phyloP scores from a whole-genome alignment of 148 eudicot species.

The Fagopyrum tataricum region DNA sequence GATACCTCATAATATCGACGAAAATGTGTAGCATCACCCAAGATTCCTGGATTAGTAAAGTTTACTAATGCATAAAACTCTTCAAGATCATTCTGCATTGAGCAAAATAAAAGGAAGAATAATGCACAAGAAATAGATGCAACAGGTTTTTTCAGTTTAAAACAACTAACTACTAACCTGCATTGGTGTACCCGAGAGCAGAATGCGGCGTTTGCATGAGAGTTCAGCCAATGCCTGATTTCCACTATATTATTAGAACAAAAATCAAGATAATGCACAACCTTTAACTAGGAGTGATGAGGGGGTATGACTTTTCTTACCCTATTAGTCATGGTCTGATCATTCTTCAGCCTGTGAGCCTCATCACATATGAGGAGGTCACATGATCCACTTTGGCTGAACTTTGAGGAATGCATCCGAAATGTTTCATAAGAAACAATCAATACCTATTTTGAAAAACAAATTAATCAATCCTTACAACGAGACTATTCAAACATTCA shows the following conservation, averaged over 20 bases:
- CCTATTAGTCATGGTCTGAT: constrained; percentile 84
- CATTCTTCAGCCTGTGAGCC: constrained; percentile 98
- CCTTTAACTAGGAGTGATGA: not conserved
- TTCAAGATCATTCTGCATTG: constrained; percentile 82
- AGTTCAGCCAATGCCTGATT: constrained; percentile 88
- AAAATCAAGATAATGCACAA: not conserved
- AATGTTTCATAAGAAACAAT: constrained; percentile 98
- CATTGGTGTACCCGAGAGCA: constrained; percentile 97
- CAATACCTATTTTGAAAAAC: constrained; percentile 51
- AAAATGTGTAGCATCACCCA: constrained; percentile 84
- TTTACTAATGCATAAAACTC: constrained; percentile 97
- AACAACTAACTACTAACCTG: constrained; percentile 49
- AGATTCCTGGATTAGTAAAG: constrained; percentile 91
- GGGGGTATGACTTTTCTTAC: constrained; percentile 36
- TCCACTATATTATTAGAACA: constrained; percentile 1
- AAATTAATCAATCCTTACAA: constrained; percentile 17
- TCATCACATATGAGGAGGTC: constrained; percentile 98
- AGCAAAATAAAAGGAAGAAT: not conserved
- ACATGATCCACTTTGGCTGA: constrained; percentile 64
- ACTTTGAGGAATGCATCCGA: constrained; percentile 82
- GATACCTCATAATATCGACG: constrained; percentile 90
- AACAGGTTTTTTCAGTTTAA: constrained; percentile 3
- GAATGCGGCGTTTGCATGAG: constrained; percentile 82
- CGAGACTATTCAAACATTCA: constrained; percentile 13
- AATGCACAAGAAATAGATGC: constrained; percentile 7